These are phyloP conservation scores for Thecaphora frezii DNA, from an alignment of 1,284 basidiomycete genomes.

Conservation along the genomic window DNA sequence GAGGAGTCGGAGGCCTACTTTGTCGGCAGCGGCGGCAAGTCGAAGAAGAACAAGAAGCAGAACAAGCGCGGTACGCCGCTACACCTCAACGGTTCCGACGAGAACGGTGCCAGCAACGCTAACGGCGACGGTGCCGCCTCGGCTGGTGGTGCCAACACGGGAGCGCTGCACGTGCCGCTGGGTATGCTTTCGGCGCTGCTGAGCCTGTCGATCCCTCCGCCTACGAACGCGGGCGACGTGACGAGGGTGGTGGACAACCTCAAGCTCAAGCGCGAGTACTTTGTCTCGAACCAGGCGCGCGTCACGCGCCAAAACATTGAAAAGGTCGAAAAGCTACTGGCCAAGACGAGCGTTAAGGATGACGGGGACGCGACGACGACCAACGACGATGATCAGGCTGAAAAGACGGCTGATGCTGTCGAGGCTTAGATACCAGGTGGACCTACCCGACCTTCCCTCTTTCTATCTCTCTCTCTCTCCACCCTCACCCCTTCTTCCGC, in stretches of 20 bases:
- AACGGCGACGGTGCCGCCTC: slow-evolving; percentile 32
- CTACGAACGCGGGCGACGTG: slow-evolving; percentile 75
- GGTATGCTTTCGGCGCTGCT: slow-evolving; percentile 83
- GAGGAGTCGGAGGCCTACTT: slow-evolving; percentile 79
- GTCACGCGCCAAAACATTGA: slow-evolving; percentile 61
- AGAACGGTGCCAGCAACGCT: slow-evolving; percentile 2
- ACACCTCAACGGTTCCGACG: slow-evolving; percentile 14
- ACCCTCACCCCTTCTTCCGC: too few relatives aligned
- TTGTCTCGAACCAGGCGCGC: slow-evolving; percentile 68
- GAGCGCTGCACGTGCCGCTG: slow-evolving; percentile 75
- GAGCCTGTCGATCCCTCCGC: slow-evolving; percentile 85
- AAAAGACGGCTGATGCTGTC: slow-evolving; percentile 1
- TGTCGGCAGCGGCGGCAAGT: slow-evolving; percentile 69
- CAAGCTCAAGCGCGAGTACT: slow-evolving; percentile 93
- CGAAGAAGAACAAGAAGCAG: slow-evolving; percentile 66
- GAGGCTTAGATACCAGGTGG: neutral
- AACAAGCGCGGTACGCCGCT: slow-evolving; percentile 39
- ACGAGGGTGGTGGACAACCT: slow-evolving; percentile 84
- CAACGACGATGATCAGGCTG: neutral
- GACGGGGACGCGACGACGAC: neutral
- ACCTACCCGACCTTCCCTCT: neutral
- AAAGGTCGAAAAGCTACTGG: slow-evolving; percentile 50
- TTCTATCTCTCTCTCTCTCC: neutral
- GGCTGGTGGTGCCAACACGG: slow-evolving; percentile 48
- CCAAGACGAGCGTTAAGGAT: slow-evolving; percentile 22